A percentile compares a stretch with the other conserved stretches of the same genome.
phyloP scores from a whole-genome alignment of 805 yeast species.

The Nakazawaea holstii region DNA sequence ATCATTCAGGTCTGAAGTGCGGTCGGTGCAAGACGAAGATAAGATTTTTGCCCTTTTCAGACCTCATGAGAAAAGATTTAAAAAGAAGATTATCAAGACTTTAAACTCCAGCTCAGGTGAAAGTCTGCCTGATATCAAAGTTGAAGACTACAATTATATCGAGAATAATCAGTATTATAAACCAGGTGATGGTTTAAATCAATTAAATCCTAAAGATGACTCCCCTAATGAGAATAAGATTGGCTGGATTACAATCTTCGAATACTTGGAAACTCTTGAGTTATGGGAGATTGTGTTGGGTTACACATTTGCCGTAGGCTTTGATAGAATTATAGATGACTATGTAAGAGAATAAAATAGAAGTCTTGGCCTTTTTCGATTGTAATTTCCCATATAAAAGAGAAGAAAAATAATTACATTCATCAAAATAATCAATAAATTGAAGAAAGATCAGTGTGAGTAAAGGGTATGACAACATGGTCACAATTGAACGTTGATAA shows the following conservation, averaged over 20 bases:
- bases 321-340: conserved; percentile 27
- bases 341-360: conserved; percentile 6
- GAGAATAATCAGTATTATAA: conserved; percentile 26
- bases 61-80: conserved; percentile 32
- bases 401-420: background rate
- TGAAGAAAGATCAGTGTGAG: background rate
- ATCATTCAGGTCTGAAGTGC: background rate
- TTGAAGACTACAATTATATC: conserved; percentile 2
- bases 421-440: background rate
- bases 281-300: conserved; percentile 53
- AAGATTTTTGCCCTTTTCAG: conserved; percentile 34
- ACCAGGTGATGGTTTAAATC: conserved; percentile 53
- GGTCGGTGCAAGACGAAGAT: conserved; percentile 16
- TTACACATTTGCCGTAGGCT: conserved; percentile 46
- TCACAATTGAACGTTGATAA: conserved; percentile 18
- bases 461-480: conserved; percentile 3
- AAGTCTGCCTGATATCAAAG: background rate
- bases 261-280: conserved; percentile 34
- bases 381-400: background rate
- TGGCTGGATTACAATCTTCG: conserved; percentile 64
- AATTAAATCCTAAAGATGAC: conserved; percentile 50
- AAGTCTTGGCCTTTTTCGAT: background rate
- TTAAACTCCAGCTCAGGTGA: background rate
- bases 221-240: conserved; percentile 53
- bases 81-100: conserved; percentile 31